A percentile compares a stretch with the other conserved stretches of the same genome.
phyloP scores from a whole-genome alignment of 495 filamentous ascomycete genomes.

The Amniculicola lignicola region DNA sequence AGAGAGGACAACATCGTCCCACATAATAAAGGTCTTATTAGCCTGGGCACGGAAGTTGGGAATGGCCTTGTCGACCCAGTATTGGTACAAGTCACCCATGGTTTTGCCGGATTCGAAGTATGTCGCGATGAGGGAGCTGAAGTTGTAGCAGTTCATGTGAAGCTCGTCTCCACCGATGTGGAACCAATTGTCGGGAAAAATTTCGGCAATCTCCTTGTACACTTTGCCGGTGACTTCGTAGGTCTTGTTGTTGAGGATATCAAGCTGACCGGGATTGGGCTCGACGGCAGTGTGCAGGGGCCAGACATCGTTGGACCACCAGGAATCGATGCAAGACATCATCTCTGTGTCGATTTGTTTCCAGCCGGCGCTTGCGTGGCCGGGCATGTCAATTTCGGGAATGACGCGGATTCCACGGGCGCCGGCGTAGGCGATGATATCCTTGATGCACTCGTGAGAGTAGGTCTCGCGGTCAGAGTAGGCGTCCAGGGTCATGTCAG shows the following conservation, averaged over 20 bases:
- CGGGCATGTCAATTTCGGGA: constrained; percentile 57
- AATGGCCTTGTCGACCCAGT: constrained; percentile 55
- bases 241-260: constrained; percentile 54
- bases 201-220: constrained; percentile 51
- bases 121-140: constrained; percentile 46
- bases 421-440: constrained; percentile 51
- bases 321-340: constrained; percentile 51
- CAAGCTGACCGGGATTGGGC: constrained; percentile 56
- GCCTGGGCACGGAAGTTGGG: constrained; percentile 50
- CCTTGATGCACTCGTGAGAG: constrained; percentile 45
- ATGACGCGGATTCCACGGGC: constrained; percentile 52
- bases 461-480: constrained; percentile 51
- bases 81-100: constrained; percentile 52
- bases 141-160: constrained; percentile 54
- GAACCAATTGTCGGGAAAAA: constrained; percentile 56
- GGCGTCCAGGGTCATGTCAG: constrained; percentile 54
- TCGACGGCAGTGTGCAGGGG: constrained; percentile 53
- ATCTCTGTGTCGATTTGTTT: constrained; percentile 53
- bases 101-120: constrained; percentile 52
- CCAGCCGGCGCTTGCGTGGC: constrained; percentile 56
- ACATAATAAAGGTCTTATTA: constrained; percentile 54
- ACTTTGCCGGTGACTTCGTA: constrained; percentile 53
- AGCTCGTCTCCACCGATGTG: constrained; percentile 57
- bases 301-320: constrained; percentile 58
- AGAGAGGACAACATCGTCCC: constrained; percentile 53